Evolutionary conservation across 257 asterid genomes (phyloP).

Genomic region (Gentiana macrophylla): DNA sequence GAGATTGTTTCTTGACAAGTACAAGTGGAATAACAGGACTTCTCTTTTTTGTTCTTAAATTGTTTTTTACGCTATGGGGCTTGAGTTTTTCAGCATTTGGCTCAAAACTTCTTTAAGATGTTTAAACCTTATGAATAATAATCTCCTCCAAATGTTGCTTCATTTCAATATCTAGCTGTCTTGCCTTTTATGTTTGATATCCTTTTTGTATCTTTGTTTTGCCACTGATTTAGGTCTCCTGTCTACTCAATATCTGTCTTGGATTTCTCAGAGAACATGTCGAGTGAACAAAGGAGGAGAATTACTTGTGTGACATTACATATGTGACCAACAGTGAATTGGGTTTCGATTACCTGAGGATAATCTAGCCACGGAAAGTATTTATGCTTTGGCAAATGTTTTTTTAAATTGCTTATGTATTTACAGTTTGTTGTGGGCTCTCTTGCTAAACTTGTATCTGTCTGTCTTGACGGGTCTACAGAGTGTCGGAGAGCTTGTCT

Average conservation of each 20-base stretch:
- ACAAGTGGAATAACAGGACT: no score
- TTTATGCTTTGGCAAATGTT: constrained; percentile 16
- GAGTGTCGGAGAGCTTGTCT: constrained; percentile 88
- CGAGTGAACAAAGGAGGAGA: constrained; percentile 92
- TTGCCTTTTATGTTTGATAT: no score
- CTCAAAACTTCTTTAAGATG: no score
- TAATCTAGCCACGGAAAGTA: constrained; percentile 98
- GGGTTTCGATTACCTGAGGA: constrained; percentile 95
- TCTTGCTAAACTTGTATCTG: constrained; percentile 2
- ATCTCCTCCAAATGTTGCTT: no score
- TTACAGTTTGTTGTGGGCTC: constrained; percentile 1
- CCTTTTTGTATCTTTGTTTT: not conserved
- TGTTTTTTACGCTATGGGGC: no score
- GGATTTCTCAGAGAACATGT: constrained; percentile 69
- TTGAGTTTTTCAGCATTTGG: no score
- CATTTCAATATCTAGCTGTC: no score
- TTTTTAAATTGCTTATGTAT: constrained; percentile 8
- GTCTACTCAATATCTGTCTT: no score
- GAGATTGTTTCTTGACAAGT: not conserved
- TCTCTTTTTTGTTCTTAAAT: not conserved
- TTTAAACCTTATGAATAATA: not conserved
- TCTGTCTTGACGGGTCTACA: constrained; percentile 41
- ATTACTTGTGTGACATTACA: constrained; percentile 82
- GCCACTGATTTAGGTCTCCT: not conserved
- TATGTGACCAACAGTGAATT: constrained; percentile 96